Base-by-base conservation (phyloP, 2,329 filamentous ascomycete species). In the Hypomyces rosellus region DNA sequence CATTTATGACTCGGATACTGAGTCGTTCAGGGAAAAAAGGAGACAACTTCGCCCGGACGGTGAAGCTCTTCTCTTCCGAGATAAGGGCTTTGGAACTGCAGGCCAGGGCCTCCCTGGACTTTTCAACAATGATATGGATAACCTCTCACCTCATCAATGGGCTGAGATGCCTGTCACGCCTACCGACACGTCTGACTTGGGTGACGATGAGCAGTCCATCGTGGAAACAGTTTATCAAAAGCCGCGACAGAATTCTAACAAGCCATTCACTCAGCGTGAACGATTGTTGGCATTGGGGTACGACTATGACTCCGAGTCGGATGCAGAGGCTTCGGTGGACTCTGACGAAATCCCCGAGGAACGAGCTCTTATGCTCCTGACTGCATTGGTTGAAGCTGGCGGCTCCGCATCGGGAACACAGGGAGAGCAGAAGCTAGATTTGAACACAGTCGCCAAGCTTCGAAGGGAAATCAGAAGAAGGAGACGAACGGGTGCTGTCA, bases 51-150 rank as follows among this genome's bases (percentile, higher is more conserved):
- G 57, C 9, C 62, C 63, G 12, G 63, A 63, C 16, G 70, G 71
- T 39, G 67, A 71, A 43, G 62, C 65, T 4, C 59, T 73, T 0
- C 54, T 73, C 0, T 71, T 72, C 51, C 60, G 59, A 11, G 62
- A 68, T 9, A 48, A 41, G 0, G 66, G 69, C 0, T 73, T 69
- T 36, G 69, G 69, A 0, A 50, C 59, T 12, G 53, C 55, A 1
- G 64, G 68, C 3, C 55, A 59, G 37, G 61, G 68, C 46, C 58
- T 74, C 1, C 71, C 60, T 3, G 59, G 60, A n/a, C 49, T 63
- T n/a, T 59, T 60, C 15, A 50, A 56, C 1, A 50, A 56, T 2
- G 30, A 44, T 7, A 8, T 37, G 1, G 40, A 39, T 6, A 47
- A 16, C n/a, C 38, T 49, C 12, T n/a, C 48, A 15, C 43, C 45